Evolutionary conservation across 345 rosid genomes (phyloP).

Genomic region (Ceriops decandra): DNA sequence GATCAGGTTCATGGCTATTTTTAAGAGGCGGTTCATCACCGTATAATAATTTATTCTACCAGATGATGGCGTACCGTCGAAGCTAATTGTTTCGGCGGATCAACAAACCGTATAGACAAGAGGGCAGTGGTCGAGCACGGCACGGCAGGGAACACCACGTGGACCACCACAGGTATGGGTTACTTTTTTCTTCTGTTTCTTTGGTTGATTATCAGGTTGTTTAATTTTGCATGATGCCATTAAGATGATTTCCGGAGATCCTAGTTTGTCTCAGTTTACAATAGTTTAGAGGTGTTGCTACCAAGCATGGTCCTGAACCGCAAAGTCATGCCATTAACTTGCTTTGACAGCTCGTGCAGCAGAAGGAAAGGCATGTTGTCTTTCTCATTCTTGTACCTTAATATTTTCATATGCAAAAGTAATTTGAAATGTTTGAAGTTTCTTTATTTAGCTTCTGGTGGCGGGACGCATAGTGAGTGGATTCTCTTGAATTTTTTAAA

Average conservation of each 20-base stretch:
- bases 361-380: slow-evolving; percentile 77
- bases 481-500: too few species aligned
- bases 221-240: neutral
- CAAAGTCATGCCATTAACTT: slow-evolving; percentile 89
- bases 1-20: too few species aligned
- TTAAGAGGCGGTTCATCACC: too few species aligned
- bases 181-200: too few species aligned
- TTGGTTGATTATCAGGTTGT: too few species aligned
- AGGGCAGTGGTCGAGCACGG: slow-evolving; percentile 86
- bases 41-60: too few species aligned
- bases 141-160: slow-evolving; percentile 76
- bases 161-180: slow-evolving; percentile 77
- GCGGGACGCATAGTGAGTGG: too few species aligned
- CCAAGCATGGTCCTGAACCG: slow-evolving; percentile 90
- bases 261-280: slow-evolving; percentile 17
- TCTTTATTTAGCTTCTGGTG: too few species aligned
- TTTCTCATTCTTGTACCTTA: slow-evolving; percentile 18
- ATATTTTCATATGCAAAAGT: too few species aligned
- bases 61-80: too few species aligned
- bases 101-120: slow-evolving; percentile 50
- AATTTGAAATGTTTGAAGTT: too few species aligned
- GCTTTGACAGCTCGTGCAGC: slow-evolving; percentile 88
- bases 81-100: too few species aligned
- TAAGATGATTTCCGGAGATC: slow-evolving; percentile 1
- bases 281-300: slow-evolving; percentile 87